phyloP scores from a whole-genome alignment of 208 protist genomes.

The Trypanosoma rangeli region DNA sequence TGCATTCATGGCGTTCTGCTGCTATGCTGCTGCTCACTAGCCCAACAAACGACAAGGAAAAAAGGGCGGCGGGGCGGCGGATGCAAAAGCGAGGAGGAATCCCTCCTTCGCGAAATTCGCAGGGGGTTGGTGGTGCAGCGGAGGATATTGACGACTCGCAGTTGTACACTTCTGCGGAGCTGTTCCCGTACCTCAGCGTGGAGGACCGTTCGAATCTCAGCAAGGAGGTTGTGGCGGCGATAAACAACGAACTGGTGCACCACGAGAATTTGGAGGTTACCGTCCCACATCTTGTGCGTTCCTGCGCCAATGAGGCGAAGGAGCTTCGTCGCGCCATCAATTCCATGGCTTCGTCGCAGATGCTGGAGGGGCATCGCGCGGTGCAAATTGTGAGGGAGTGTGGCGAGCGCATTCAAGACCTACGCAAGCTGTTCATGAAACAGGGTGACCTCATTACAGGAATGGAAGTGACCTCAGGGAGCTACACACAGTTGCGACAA shows the following conservation, averaged over 20 bases:
- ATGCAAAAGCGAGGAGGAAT: neutral
- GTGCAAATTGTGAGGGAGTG: constrained; percentile 69
- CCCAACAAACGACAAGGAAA: no score
- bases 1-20: no score
- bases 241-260: constrained; percentile 80
- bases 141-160: constrained; percentile 25
- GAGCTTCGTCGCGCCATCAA: constrained; percentile 81
- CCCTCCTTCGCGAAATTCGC: neutral
- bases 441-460: constrained; percentile 75
- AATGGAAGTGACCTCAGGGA: constrained; percentile 61
- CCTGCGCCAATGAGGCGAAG: constrained; percentile 65
- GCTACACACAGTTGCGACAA: constrained; percentile 72
- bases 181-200: constrained; percentile 71
- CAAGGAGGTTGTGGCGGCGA: constrained; percentile 63
- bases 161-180: constrained; percentile 64
- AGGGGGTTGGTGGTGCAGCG: neutral
- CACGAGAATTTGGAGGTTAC: constrained; percentile 70
- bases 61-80: neutral
- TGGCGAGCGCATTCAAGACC: constrained; percentile 59
- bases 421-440: constrained; percentile 66
- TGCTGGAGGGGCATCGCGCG: constrained; percentile 73
- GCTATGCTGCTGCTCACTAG: no score
- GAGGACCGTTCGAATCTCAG: constrained; percentile 48
- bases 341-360: constrained; percentile 78
- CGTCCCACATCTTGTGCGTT: constrained; percentile 73